A percentile compares a stretch with the other conserved stretches of the same genome.
Evolutionary conservation across 352 stramenopile genomes (phyloP).

Genomic region (Globisporangium okanoganense): DNA sequence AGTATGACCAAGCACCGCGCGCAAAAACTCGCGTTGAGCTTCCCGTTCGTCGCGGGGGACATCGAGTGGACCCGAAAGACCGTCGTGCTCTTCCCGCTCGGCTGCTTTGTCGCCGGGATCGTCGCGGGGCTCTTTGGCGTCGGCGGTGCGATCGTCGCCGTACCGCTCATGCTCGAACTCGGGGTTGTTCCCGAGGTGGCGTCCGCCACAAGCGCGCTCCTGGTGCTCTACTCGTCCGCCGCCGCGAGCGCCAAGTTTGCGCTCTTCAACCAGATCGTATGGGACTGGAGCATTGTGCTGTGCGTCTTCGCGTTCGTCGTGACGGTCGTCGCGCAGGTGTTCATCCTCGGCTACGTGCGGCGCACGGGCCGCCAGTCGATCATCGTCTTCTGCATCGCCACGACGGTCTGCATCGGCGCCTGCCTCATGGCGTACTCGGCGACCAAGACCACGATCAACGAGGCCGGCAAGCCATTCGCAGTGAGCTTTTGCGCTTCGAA

Average conservation of each 20-base stretch:
- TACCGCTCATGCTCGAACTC: constrained; percentile 56
- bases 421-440: constrained; percentile 49
- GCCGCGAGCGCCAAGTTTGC: constrained; percentile 47
- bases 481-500: constrained; percentile 24
- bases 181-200: constrained; percentile 50
- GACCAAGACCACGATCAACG: constrained; percentile 38
- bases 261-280: constrained; percentile 46
- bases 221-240: constrained; percentile 51
- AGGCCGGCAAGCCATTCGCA: constrained; percentile 28
- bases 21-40: constrained; percentile 36
- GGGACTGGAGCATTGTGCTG: constrained; percentile 38
- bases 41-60: constrained; percentile 34
- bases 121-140: constrained; percentile 47
- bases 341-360: constrained; percentile 50
- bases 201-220: constrained; percentile 38
- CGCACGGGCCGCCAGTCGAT: constrained; percentile 43
- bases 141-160: constrained; percentile 48
- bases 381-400: constrained; percentile 48
- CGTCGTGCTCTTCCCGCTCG: constrained; percentile 31
- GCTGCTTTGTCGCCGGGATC: constrained; percentile 32
- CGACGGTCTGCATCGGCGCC: constrained; percentile 37
- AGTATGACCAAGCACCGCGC: constrained; percentile 33
- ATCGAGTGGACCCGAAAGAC: constrained; percentile 40
- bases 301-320: constrained; percentile 41
- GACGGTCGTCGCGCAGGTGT: constrained; percentile 40